A percentile compares a stretch with the other conserved stretches of the same genome.
These are phyloP conservation scores for Blastobotrys chiropterorum DNA, from an alignment of 805 yeast species.

Conservation along the genomic window DNA sequence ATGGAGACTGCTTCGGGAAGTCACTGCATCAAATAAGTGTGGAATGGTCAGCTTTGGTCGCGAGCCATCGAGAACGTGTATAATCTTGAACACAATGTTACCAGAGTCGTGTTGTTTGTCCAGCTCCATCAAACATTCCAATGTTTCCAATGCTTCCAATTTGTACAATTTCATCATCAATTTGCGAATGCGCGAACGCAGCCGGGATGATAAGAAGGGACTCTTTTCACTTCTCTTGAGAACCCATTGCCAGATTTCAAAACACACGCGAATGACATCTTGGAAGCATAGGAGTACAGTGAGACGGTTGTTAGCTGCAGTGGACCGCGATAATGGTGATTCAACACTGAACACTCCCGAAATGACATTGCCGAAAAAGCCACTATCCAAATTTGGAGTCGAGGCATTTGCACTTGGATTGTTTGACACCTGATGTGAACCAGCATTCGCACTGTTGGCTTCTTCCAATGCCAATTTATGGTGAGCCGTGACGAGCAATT, in stretches of 20 bases:
- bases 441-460: conserved; percentile 5
- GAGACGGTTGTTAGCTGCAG: conserved; percentile 48
- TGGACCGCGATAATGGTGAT: conserved; percentile 44
- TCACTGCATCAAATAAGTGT: conserved; percentile 50
- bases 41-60: conserved; percentile 72
- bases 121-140: conserved; percentile 52
- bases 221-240: conserved; percentile 21
- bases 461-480: conserved; percentile 29
- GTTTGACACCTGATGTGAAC: conserved; percentile 13
- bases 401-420: conserved; percentile 25
- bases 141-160: conserved; percentile 64
- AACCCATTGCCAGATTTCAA: conserved; percentile 62
- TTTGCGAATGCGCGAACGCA: conserved; percentile 64
- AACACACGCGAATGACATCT: conserved; percentile 49
- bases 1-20: conserved; percentile 39
- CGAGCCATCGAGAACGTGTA: conserved; percentile 82
- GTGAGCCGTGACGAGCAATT: conserved; percentile 54
- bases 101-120: not conserved
- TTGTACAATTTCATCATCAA: conserved; percentile 58
- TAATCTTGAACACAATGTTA: conserved; percentile 45
- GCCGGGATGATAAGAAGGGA: conserved; percentile 40
- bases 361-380: conserved; percentile 49
- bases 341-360: conserved; percentile 77
- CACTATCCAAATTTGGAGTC: conserved; percentile 23
- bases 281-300: conserved; percentile 59